These are phyloP conservation scores for Umbelopsis sp. DNA, from an alignment of 192 early-diverging fungal species.

Conservation along the genomic window DNA sequence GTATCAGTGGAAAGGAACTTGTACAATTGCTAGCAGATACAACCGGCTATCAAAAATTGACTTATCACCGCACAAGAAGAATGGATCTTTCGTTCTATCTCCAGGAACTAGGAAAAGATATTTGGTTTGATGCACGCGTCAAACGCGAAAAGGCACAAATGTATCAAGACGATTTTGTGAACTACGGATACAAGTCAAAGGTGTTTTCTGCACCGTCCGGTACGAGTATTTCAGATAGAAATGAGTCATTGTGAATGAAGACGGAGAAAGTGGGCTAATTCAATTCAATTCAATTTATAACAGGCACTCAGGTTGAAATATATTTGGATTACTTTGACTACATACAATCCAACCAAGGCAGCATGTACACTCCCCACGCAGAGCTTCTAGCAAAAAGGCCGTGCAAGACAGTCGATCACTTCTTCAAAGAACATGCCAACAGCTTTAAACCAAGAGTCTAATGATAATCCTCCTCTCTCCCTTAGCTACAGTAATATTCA, in stretches of 20 bases:
- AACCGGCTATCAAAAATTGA: slow-evolving; percentile 22
- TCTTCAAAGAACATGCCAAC: slow-evolving; percentile 36
- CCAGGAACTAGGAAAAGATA: slow-evolving; percentile 23
- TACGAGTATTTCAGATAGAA: background rate
- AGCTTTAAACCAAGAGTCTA: slow-evolving; percentile 34
- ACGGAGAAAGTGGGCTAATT: background rate
- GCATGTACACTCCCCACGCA: slow-evolving; percentile 30
- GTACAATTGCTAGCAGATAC: slow-evolving; percentile 15
- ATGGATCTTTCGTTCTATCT: slow-evolving; percentile 36
- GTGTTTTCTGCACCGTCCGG: slow-evolving; percentile 26
- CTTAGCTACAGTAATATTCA: too few species aligned
- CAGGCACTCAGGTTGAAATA: slow-evolving; percentile 29
- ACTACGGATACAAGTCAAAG: slow-evolving; percentile 12
- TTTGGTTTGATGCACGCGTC: slow-evolving; percentile 35
- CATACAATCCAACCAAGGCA: slow-evolving; percentile 22
- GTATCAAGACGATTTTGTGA: slow-evolving; percentile 22
- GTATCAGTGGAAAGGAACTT: slow-evolving; percentile 26
- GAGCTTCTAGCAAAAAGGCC: slow-evolving; percentile 24
- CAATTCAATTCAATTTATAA: background rate
- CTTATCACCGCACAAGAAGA: slow-evolving; percentile 16
- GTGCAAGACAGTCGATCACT: slow-evolving; percentile 19
- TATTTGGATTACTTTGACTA: slow-evolving; percentile 40
- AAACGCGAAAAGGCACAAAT: slow-evolving; percentile 28
- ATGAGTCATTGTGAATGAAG: background rate
- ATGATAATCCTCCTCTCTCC: background rate